These are phyloP conservation scores for Inga laurina DNA, from an alignment of 306 rosid genomes.

Conservation along the genomic window DNA sequence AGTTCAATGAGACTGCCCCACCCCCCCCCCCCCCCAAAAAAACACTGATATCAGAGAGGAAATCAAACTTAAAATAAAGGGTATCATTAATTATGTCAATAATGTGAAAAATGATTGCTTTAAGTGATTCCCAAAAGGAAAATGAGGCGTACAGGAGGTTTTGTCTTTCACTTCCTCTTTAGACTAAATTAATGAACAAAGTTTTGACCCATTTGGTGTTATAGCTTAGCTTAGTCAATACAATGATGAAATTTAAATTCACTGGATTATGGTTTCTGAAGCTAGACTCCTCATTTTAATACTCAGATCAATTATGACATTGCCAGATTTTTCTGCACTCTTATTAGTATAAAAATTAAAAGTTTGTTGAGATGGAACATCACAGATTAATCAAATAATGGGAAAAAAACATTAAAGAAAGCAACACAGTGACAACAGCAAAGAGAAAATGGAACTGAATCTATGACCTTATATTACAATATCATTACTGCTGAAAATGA, in stretches of 20 bases:
- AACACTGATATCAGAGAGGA: background rate
- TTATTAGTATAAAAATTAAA: conserved; percentile 27
- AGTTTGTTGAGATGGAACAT: conserved; percentile 50
- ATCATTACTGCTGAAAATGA: conserved; percentile 32
- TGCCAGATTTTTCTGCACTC: conserved; percentile 5
- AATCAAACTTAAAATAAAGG: background rate
- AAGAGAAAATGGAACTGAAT: conserved; percentile 34
- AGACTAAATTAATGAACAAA: background rate
- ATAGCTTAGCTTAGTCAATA: background rate
- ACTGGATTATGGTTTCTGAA: background rate
- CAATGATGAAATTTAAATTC: background rate
- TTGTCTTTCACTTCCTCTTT: background rate
- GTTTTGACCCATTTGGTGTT: background rate
- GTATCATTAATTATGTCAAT: background rate
- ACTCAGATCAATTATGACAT: conserved; percentile 17
- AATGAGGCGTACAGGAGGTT: conserved; percentile 24
- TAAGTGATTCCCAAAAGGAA: conserved; percentile 22
- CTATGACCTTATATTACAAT: conserved; percentile 21
- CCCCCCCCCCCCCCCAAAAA: background rate
- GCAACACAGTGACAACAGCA: conserved; percentile 7
- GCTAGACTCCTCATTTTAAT: conserved; percentile 25
- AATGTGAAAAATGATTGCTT: conserved; percentile 10
- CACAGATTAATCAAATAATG: conserved; percentile 21
- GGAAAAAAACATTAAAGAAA: conserved; percentile 11
- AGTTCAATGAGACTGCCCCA: background rate